Evolutionary conservation across 108 stramenopile species (phyloP), one percentile per base, ranked within the genome.

Genomic region (Asterionellopsis glacialis): DNA sequence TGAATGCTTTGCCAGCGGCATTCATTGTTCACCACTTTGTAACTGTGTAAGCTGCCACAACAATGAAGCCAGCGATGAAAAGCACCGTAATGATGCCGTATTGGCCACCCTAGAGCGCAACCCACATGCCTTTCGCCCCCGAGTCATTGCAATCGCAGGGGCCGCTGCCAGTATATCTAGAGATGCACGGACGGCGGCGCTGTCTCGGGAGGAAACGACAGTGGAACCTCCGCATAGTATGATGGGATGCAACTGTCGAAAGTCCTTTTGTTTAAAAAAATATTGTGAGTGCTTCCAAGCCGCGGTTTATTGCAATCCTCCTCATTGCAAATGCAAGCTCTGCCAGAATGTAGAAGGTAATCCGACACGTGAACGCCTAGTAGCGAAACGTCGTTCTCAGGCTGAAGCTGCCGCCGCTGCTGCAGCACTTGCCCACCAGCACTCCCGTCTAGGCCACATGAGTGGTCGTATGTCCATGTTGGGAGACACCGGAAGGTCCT

Each of bases 311-410:
- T 63, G 62, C 62, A 45, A 40, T 15, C 14, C 22, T 4, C 25
- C 14, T 16, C 33, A 33, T 33, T 63, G 62, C 51, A 63, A 63
- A 27, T 63, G 62, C 25, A 15, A n/a, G 9, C 47, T 49, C 9
- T 63, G 62, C 26, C 50, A 63, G 25, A 63, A 63, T 48, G 50
- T 53, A 2, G 33, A 63, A 52, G 62, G 62, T 50, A 63, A 63
- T 52, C 22, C 40, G 18, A 48, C 45, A 33, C 50, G 62, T 18
- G 51, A 45, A 27, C 26, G 24, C 45, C 44, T 61, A 0, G 44
- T 61, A 19, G 24, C 18, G 0, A 45, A 24, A 44, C 44, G 59
- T 26, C 45, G 38, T 27, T 18, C 28, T 7, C 43, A 40, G 10
- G 53, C 53, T 4, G 25, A 54, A 26, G 53, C 53, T 1, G 25